Percentiles rank a stretch among this genome's conserved stretches.
phyloP scores from a whole-genome alignment of 129 eudicot genomes.

The Solidago caesia region DNA sequence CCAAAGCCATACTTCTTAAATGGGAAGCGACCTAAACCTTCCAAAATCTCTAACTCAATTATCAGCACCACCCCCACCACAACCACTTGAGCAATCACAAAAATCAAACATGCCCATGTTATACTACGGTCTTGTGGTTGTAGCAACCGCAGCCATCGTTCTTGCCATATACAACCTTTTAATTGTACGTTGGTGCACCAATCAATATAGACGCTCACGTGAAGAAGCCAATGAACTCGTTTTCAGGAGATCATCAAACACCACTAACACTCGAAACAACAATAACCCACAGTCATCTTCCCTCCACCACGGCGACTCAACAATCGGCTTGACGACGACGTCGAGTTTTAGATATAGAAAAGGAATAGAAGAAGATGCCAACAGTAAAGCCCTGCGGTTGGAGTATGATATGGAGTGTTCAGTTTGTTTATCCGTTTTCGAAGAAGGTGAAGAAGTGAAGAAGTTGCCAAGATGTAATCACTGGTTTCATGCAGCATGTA shows the following conservation, averaged over 20 bases:
- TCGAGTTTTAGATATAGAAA: slow-evolving; percentile 66
- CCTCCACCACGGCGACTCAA: too few species aligned
- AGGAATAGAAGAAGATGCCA: too few species aligned
- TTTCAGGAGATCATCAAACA: too few species aligned
- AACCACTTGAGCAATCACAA: slow-evolving; percentile 8
- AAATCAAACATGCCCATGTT: slow-evolving; percentile 42
- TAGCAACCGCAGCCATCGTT: slow-evolving; percentile 58
- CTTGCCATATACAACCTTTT: slow-evolving; percentile 60
- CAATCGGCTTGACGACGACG: slow-evolving; percentile 33
- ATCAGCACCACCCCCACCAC: slow-evolving; percentile 31
- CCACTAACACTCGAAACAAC: too few species aligned
- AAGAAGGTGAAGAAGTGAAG: slow-evolving; percentile 68
- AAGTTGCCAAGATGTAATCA: slow-evolving; percentile 63
- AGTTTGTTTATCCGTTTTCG: slow-evolving; percentile 66
- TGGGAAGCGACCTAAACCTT: slow-evolving; percentile 24
- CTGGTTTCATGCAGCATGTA: slow-evolving; percentile 73
- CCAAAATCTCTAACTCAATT: slow-evolving; percentile 20
- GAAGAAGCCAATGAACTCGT: too few species aligned
- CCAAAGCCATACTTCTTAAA: too few species aligned
- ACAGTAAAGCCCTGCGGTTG: slow-evolving; percentile 14
- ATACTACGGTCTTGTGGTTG: slow-evolving; percentile 71
- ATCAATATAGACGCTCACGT: too few species aligned
- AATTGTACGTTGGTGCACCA: slow-evolving; percentile 47
- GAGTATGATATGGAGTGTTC: slow-evolving; percentile 48
- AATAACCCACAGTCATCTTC: slow-evolving; percentile 4